Evolutionary conservation across 352 stramenopile genomes (phyloP).

Genomic region (Pythium utonaiense): DNA sequence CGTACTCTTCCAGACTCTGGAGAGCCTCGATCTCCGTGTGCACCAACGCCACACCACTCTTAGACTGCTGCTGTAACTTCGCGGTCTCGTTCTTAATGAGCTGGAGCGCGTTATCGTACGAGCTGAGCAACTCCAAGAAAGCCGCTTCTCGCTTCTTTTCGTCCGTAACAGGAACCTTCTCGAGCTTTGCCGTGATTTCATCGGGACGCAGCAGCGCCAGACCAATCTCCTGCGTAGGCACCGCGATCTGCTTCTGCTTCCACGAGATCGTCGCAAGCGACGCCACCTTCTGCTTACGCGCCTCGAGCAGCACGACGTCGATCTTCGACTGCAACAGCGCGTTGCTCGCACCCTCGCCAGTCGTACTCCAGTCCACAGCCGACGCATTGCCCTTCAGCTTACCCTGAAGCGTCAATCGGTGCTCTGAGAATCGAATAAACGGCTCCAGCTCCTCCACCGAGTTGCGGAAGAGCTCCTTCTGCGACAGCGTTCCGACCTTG

Average conservation of each 20-base stretch:
- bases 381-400: slow-evolving; percentile 34
- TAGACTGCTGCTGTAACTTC: slow-evolving; percentile 73
- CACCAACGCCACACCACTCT: slow-evolving; percentile 67
- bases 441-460: slow-evolving; percentile 73
- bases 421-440: slow-evolving; percentile 85
- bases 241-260: slow-evolving; percentile 72
- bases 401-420: slow-evolving; percentile 63
- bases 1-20: slow-evolving; percentile 67
- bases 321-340: slow-evolving; percentile 83
- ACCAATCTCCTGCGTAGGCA: slow-evolving; percentile 70
- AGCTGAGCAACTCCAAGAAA: slow-evolving; percentile 69
- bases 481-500: slow-evolving; percentile 73
- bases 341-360: slow-evolving; percentile 64
- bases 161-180: slow-evolving; percentile 31
- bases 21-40: slow-evolving; percentile 71
- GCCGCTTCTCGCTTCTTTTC: slow-evolving; percentile 71
- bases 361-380: slow-evolving; percentile 53
- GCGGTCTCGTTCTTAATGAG: slow-evolving; percentile 57
- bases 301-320: slow-evolving; percentile 75
- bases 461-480: slow-evolving; percentile 75
- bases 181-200: slow-evolving; percentile 63
- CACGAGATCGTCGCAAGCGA: slow-evolving; percentile 73
- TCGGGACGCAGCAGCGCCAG: slow-evolving; percentile 67
- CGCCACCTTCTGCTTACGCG: slow-evolving; percentile 83
- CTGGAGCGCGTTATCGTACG: slow-evolving; percentile 68